Evolutionary conservation across 345 rosid species (phyloP).

Genomic region (Populus nigra): DNA sequence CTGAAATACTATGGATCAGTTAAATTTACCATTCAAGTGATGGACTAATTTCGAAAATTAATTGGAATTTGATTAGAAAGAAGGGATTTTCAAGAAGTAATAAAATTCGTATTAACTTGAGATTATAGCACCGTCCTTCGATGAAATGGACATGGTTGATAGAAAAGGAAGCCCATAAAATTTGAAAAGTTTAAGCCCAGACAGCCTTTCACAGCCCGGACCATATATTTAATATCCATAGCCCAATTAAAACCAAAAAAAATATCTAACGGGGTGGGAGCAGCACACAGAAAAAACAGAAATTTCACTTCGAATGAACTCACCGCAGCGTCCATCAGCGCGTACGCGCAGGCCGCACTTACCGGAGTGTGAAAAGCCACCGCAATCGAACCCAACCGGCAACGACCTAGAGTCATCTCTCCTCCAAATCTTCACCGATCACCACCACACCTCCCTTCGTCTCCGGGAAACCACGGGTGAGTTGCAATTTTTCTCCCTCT

Average conservation of each 20-base stretch:
- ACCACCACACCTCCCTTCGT: constrained; percentile 51
- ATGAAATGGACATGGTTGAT: no score
- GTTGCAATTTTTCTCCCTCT: neutral
- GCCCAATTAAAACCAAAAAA: neutral
- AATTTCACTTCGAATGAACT: neutral
- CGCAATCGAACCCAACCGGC: constrained; percentile 15
- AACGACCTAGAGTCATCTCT: constrained; percentile 53
- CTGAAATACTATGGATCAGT: no score
- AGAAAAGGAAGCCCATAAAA: no score
- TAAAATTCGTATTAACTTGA: no score
- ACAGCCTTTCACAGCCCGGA: neutral
- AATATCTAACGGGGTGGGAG: neutral
- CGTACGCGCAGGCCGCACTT: neutral
- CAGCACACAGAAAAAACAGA: neutral
- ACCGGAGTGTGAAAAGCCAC: constrained; percentile 15
- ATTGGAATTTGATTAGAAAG: no score
- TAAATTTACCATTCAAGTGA: no score
- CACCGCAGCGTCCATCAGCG: constrained; percentile 7
- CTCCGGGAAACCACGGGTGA: constrained; percentile 65
- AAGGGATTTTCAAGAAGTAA: no score
- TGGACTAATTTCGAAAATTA: neutral
- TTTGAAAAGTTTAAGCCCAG: neutral
- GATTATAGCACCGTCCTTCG: neutral
- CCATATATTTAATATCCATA: no score
- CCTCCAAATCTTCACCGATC: constrained; percentile 53